A percentile compares a stretch with the other conserved stretches of the same genome.
These are phyloP conservation scores for Aspergillus luchuensis DNA, from an alignment of 2,329 filamentous ascomycete genomes.

Conservation along the genomic window DNA sequence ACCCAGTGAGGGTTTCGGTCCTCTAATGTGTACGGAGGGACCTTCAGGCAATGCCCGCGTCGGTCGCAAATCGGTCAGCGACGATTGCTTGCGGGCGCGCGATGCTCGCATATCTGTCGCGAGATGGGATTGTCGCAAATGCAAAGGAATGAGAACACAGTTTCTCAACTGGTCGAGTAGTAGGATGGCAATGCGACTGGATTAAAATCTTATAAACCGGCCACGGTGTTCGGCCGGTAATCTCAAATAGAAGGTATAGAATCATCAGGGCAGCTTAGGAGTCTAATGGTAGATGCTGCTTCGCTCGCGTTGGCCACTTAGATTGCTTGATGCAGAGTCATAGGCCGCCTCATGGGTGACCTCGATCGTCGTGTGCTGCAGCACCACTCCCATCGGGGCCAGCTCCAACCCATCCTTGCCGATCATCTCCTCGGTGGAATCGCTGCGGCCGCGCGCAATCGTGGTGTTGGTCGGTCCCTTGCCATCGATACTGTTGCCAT, in stretches of 20 bases:
- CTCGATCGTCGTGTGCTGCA: constrained; percentile 9
- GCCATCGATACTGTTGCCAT: neutral
- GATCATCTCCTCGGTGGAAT: constrained; percentile 9
- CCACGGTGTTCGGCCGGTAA: neutral
- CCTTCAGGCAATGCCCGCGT: no score
- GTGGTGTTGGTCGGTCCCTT: constrained; percentile 4
- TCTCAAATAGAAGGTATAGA: neutral
- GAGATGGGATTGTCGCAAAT: no score
- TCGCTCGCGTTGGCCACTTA: constrained; percentile 57
- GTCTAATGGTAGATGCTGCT: constrained; percentile 38
- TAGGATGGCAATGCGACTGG: no score
- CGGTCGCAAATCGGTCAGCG: no score
- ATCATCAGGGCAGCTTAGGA: neutral
- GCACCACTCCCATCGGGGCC: constrained; percentile 7
- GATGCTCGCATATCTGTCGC: no score
- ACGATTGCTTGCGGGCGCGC: no score
- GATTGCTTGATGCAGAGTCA: constrained; percentile 54
- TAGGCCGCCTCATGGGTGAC: constrained; percentile 5
- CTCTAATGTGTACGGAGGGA: no score
- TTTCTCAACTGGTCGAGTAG: no score
- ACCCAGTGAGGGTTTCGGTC: no score
- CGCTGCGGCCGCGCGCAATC: constrained; percentile 4
- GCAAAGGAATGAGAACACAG: no score
- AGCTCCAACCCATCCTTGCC: constrained; percentile 6
- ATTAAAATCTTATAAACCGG: no score